A percentile compares a stretch with the other conserved stretches of the same genome.
Conservation (phyloP, 352 stramenopile species). For the Phytophthora chlamydospora region DNA sequence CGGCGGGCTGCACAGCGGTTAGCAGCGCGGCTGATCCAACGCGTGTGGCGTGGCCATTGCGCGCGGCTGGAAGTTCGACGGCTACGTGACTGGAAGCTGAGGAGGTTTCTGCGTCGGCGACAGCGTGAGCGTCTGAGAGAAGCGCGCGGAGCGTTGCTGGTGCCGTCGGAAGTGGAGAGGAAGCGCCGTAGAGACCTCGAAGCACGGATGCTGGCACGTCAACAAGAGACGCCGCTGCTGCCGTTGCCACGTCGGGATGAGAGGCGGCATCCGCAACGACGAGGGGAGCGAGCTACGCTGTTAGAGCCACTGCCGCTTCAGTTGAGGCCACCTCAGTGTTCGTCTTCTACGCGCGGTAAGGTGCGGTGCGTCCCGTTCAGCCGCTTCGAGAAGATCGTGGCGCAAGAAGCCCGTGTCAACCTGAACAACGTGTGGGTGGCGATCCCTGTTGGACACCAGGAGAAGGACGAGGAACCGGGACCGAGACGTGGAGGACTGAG, state of each 20-base stretch:
- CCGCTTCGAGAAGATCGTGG: conserved; percentile 58
- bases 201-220: conserved; percentile 35
- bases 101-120: conserved; percentile 25
- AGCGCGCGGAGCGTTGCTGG: conserved; percentile 40
- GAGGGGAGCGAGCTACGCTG: conserved; percentile 30
- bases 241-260: conserved; percentile 14
- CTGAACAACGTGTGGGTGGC: conserved; percentile 66
- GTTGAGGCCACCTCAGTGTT: conserved; percentile 37
- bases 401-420: conserved; percentile 51
- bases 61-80: conserved; percentile 33
- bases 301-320: conserved; percentile 47
- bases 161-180: conserved; percentile 26
- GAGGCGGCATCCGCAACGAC: conserved; percentile 3
- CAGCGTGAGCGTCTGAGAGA: conserved; percentile 43
- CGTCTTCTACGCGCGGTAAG: conserved; percentile 36
- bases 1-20: conserved; percentile 28
- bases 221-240: conserved; percentile 40
- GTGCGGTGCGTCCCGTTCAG: conserved; percentile 49
- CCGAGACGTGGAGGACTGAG: conserved; percentile 10
- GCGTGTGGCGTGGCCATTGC: conserved; percentile 60
- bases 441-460: conserved; percentile 43
- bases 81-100: conserved; percentile 33
- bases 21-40: conserved; percentile 48
- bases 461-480: background rate
- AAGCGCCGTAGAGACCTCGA: conserved; percentile 20